A percentile compares a stretch with the other conserved stretches of the same genome.
Conservation (phyloP, 1,139 yeast species). For the Suhomyces chickasaworum region DNA sequence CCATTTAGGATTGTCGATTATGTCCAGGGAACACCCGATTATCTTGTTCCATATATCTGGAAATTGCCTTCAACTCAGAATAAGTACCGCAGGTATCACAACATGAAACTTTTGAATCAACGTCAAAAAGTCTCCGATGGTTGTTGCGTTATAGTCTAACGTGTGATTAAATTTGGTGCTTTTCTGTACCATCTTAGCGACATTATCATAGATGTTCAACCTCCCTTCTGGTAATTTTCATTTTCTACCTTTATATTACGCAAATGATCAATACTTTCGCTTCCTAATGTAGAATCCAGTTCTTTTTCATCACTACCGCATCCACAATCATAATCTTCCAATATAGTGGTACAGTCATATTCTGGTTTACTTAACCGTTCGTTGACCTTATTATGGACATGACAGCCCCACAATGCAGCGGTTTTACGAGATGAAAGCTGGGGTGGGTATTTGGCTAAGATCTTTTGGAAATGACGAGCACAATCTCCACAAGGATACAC, state of each 20-base stretch:
- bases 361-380: conserved; percentile 64
- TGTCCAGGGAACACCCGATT: conserved; percentile 52
- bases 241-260: conserved; percentile 45
- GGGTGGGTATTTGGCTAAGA: conserved; percentile 76
- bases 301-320: conserved; percentile 75
- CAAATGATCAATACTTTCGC: conserved; percentile 43
- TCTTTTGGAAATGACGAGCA: conserved; percentile 81
- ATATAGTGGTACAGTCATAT: conserved; percentile 81
- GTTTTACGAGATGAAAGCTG: conserved; percentile 74
- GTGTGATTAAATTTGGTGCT: not conserved
- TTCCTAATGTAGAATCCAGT: conserved; percentile 39
- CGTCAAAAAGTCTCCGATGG: conserved; percentile 21
- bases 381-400: conserved; percentile 87
- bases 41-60: conserved; percentile 55
- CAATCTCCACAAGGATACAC: conserved; percentile 95
- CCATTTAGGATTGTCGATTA: conserved; percentile 41
- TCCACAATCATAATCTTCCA: conserved; percentile 95
- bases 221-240: conserved; percentile 38
- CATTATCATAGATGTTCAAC: conserved; percentile 18
- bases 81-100: conserved; percentile 40
- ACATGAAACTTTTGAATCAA: conserved; percentile 17
- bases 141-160: conserved; percentile 49
- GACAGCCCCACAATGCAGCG: conserved; percentile 97
- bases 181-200: not conserved
- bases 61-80: conserved; percentile 49